phyloP scores from a whole-genome alignment of 164 flowering plant genomes.

The Paratinospora sagittata region DNA sequence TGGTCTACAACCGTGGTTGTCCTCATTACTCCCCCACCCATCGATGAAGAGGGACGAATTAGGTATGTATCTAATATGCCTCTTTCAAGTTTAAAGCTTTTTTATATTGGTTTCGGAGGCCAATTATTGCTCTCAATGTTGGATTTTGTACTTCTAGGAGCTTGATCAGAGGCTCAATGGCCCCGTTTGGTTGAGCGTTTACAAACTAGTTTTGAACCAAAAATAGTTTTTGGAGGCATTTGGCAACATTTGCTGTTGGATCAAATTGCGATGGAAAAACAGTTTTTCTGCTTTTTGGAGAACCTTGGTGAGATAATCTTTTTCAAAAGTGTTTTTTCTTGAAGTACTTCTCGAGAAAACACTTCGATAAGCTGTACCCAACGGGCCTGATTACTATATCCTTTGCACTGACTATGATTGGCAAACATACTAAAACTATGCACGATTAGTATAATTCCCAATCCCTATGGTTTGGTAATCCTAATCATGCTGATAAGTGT shows the following conservation, averaged over 20 bases:
- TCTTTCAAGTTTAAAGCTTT: background rate
- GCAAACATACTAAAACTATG: background rate
- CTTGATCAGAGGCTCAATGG: background rate
- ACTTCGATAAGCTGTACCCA: too few species aligned
- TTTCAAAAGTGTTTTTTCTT: too few species aligned
- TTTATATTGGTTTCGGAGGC: background rate
- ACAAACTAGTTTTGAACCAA: too few species aligned
- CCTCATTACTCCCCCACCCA: slow-evolving; percentile 75
- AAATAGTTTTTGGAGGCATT: too few species aligned
- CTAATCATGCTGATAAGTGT: background rate
- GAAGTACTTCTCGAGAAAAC: too few species aligned
- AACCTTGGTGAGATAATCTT: too few species aligned
- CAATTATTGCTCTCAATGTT: too few species aligned
- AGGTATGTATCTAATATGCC: slow-evolving; percentile 22
- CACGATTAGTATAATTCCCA: background rate
- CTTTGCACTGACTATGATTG: background rate
- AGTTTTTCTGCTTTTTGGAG: too few species aligned
- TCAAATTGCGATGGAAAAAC: too few species aligned
- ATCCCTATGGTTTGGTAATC: background rate
- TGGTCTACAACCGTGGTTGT: slow-evolving; percentile 54
- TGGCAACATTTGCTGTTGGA: too few species aligned
- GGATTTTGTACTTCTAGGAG: background rate
- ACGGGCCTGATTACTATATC: too few species aligned
- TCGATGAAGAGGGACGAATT: slow-evolving; percentile 65
- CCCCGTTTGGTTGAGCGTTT: too few species aligned